A percentile compares a stretch with the other conserved stretches of the same genome.
Conservation (phyloP, 257 asterid genomes). For the Solanum ossicruentum region DNA sequence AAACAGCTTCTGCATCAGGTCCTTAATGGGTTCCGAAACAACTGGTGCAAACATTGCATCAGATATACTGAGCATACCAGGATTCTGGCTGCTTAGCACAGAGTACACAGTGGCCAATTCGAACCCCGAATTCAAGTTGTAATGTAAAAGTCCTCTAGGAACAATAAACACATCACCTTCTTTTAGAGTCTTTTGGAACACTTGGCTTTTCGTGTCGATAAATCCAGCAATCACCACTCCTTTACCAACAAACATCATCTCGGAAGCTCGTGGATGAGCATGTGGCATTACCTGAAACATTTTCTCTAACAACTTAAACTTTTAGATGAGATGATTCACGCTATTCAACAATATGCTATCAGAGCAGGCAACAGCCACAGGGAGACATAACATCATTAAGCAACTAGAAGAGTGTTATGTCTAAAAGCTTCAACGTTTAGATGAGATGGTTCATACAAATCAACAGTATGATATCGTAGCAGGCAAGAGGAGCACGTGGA, state of each 20-base stretch:
- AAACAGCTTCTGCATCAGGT: conserved; percentile 21
- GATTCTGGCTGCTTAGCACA: conserved; percentile 61
- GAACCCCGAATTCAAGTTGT: conserved; percentile 40
- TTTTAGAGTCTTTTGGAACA: conserved; percentile 33
- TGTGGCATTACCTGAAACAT: conserved; percentile 18
- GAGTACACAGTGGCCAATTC: conserved; percentile 43
- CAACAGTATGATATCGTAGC: background rate
- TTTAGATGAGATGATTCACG: background rate
- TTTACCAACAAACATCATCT: conserved; percentile 42
- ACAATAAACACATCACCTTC: conserved; percentile 59
- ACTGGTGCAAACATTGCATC: conserved; percentile 24
- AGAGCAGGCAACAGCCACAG: background rate
- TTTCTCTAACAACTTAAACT: no score
- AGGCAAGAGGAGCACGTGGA: background rate
- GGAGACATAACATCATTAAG: background rate
- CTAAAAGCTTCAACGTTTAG: background rate
- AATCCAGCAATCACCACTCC: conserved; percentile 52
- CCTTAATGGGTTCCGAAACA: conserved; percentile 7
- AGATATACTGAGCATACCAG: conserved; percentile 39
- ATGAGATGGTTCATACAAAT: background rate
- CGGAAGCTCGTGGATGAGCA: conserved; percentile 61
- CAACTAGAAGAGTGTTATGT: background rate
- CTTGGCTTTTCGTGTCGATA: conserved; percentile 27
- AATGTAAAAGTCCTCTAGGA: conserved; percentile 67
- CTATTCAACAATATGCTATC: background rate